Conservation (phyloP, 345 rosid genomes). For the Syzygium jambos region DNA sequence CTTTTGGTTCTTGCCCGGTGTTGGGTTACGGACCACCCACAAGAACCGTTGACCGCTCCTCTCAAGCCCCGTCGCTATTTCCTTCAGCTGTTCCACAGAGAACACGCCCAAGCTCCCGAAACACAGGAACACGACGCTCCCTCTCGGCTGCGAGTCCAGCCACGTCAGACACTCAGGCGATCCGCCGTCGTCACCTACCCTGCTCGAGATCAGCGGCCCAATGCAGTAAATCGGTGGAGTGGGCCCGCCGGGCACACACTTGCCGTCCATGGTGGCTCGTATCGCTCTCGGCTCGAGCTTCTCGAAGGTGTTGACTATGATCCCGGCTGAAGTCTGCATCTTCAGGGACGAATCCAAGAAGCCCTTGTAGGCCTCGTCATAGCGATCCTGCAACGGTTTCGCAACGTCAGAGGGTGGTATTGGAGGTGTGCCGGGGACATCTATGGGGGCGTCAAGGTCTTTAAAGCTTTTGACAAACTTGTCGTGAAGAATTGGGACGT, state of each 20-base stretch:
- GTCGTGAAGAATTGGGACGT: conserved; percentile 21
- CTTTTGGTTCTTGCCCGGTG: conserved; percentile 1
- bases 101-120: conserved; percentile 60
- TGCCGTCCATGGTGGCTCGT: conserved; percentile 32
- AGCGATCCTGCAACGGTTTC: conserved; percentile 8
- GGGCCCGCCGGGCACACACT: conserved; percentile 15
- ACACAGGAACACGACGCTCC: conserved; percentile 41
- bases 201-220: conserved; percentile 41
- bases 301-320: conserved; percentile 50
- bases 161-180: conserved; percentile 20
- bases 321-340: conserved; percentile 25
- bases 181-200: background rate
- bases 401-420: conserved; percentile 22
- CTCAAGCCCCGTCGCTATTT: conserved; percentile 45
- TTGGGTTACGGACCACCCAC: conserved; percentile 49
- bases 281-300: conserved; percentile 32
- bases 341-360: conserved; percentile 3
- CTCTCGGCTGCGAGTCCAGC: conserved; percentile 40
- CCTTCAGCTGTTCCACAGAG: conserved; percentile 21
- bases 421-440: conserved; percentile 33
- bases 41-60: conserved; percentile 36
- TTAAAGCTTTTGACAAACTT: conserved; percentile 15
- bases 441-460: conserved; percentile 15
- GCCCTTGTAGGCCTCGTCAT: conserved; percentile 10
- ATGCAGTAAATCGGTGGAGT: conserved; percentile 38